Evolutionary conservation across 805 yeast species (phyloP), one percentile per base, ranked within the genome.

Genomic region (Kuraishia cidri): DNA sequence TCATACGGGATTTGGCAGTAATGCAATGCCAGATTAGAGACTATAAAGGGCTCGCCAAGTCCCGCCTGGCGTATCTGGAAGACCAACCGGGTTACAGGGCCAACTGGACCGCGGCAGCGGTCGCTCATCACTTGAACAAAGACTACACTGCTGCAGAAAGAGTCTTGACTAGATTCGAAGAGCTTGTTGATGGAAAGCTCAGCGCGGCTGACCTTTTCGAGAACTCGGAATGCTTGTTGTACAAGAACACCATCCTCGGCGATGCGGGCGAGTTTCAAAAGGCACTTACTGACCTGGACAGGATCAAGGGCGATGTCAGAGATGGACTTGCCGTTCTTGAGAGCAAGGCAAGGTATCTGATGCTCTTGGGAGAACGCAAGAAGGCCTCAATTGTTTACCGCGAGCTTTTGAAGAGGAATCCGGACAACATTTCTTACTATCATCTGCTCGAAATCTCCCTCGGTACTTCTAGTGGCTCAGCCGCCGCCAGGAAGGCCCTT

Each of bases 61-160:
- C 90, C 2, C 71, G 97, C 45, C 75, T 72, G 38, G 64, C 66
- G 24, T 77, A 75, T 46, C 66, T 92, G 54, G 83, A 80, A 45
- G 68, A 71, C 17, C 79, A 72, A 44, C 76, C 92, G 8, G 94
- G 94, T 0, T 83, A 75, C 51, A 71, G 96, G 42, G 87, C 90
- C 39, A 83, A 85, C 50, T 88, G 96, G 95, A 82, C 94, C 2
- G 79, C 80, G 0, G 66, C 82, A 32, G 95, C 95, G 1, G 67
- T 86, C 27, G 95, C 97, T 1, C 85, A 81, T 50, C 84, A 83
- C 53, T 63, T 88, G 50, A 73, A 72, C 51, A 69, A 72, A 17
- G 84, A 87, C 47, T 70, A 66, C 47, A 63, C 61, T 24, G 73
- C 72, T 16, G 90, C 95, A 5, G 78, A 79, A 35, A 71, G 71